These are phyloP conservation scores for Saussurea involucrata DNA, from an alignment of 129 eudicot genomes.

Conservation along the genomic window DNA sequence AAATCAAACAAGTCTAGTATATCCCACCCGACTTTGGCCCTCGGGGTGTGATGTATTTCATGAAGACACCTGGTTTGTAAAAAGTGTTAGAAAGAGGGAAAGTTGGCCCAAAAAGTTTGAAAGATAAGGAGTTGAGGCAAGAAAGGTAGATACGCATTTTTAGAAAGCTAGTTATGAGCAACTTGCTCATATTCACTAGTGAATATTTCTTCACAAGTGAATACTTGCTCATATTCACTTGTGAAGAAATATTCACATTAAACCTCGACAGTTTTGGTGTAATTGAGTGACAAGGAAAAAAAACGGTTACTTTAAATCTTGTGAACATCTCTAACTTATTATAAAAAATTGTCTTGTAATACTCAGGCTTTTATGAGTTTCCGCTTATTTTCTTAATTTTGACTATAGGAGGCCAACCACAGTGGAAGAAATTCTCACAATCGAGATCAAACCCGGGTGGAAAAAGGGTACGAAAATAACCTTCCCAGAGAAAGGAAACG, in stretches of 20 bases:
- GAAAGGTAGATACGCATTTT: no score
- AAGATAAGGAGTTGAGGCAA: no score
- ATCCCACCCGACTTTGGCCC: no score
- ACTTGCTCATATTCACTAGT: no score
- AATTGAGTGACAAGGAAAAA: not conserved
- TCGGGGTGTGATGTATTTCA: no score
- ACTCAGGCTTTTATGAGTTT: not conserved
- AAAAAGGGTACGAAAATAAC: conserved; percentile 76
- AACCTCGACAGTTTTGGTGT: not conserved
- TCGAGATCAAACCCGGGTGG: conserved; percentile 75
- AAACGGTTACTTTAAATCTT: not conserved
- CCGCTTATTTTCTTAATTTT: not conserved
- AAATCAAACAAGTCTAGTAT: no score
- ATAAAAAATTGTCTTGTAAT: not conserved
- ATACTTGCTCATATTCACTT: not conserved
- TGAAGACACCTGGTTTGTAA: no score
- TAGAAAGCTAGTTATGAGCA: not conserved
- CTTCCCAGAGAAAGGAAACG: conserved; percentile 71
- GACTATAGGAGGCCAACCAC: conserved; percentile 55
- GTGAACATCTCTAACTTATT: not conserved
- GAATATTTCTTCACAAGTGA: no score
- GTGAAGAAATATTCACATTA: not conserved
- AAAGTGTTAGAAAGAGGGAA: no score
- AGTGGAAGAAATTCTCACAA: conserved; percentile 68
- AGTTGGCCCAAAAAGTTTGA: no score